phyloP scores from a whole-genome alignment of 495 filamentous ascomycete species.

The Penicillium riverlandense region DNA sequence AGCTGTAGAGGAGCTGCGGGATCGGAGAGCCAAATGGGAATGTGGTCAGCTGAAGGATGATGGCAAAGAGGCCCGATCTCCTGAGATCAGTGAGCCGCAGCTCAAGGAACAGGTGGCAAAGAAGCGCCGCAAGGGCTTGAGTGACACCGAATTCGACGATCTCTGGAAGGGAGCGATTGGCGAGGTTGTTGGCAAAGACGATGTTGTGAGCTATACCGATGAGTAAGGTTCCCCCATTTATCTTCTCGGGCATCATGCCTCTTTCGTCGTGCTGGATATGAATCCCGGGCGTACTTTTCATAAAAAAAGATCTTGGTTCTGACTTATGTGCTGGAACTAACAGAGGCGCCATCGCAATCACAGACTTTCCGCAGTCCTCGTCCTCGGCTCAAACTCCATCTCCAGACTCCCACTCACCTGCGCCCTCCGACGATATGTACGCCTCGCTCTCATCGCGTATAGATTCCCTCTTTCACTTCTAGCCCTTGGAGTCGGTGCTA shows the following conservation, averaged over 20 bases:
- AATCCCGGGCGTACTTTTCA: conserved; percentile 5
- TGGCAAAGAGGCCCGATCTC: conserved; percentile 48
- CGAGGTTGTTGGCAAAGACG: conserved; percentile 74
- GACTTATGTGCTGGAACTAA: conserved; percentile 57
- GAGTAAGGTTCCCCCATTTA: conserved; percentile 60
- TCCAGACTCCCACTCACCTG: conserved; percentile 82
- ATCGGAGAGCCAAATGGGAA: conserved; percentile 81
- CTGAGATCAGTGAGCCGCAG: conserved; percentile 65
- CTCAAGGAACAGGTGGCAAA: conserved; percentile 67
- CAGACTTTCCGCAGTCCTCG: conserved; percentile 55
- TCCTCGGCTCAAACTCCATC: conserved; percentile 70
- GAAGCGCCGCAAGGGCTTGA: conserved; percentile 72
- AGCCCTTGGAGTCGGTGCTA: conserved; percentile 38
- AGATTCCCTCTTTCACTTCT: conserved; percentile 82
- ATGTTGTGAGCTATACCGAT: conserved; percentile 62
- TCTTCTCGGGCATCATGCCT: conserved; percentile 8
- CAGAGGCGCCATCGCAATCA: conserved; percentile 60
- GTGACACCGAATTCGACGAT: conserved; percentile 83
- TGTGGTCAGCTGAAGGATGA: conserved; percentile 70
- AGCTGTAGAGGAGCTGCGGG: conserved; percentile 79
- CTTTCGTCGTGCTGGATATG: conserved; percentile 3
- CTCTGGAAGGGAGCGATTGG: conserved; percentile 83
- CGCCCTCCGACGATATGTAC: conserved; percentile 79
- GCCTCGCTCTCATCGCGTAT: conserved; percentile 90
- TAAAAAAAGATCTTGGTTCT: conserved; percentile 35